Conservation (phyloP, 2,329 filamentous ascomycete species). For the Talaromyces funiculosus region DNA sequence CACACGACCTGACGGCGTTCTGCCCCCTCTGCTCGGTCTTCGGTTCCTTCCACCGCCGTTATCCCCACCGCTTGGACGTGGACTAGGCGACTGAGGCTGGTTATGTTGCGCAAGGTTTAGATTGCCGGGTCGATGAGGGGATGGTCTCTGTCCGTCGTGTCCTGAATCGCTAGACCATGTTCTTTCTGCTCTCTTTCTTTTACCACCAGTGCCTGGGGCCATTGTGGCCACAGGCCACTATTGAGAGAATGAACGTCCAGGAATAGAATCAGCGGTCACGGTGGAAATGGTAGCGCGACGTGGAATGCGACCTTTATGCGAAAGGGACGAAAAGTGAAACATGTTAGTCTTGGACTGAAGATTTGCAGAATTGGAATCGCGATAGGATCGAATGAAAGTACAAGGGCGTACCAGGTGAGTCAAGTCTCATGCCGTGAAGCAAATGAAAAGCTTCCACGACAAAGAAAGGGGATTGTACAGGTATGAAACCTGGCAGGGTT, state of each 20-base stretch:
- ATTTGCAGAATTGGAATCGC: not conserved
- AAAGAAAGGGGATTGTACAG: constrained; percentile 5
- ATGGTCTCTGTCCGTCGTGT: constrained; percentile 38
- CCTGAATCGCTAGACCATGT: constrained; percentile 40
- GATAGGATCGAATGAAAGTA: not conserved
- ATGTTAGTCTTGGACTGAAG: not conserved
- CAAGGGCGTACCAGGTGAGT: constrained; percentile 3
- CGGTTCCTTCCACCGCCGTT: constrained; percentile 29
- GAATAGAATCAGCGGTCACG: constrained; percentile 21
- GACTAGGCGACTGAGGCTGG: constrained; percentile 32
- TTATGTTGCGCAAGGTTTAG: constrained; percentile 51
- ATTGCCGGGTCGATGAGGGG: constrained; percentile 43
- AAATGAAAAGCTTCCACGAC: not conserved
- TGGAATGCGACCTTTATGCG: constrained; percentile 21
- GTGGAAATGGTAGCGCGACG: constrained; percentile 22
- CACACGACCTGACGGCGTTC: constrained; percentile 32
- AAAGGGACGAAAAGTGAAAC: not conserved
- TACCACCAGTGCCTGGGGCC: constrained; percentile 47
- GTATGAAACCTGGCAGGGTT: not conserved
- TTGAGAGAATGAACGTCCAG: constrained; percentile 1
- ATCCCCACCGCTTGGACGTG: constrained; percentile 33
- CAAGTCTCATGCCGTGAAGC: constrained; percentile 5
- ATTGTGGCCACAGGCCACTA: constrained; percentile 34
- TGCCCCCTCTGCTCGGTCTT: constrained; percentile 34
- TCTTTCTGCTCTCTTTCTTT: constrained; percentile 51